Evolutionary conservation across 1,284 basidiomycete genomes (phyloP).

Genomic region (Fomitopsis palustris): DNA sequence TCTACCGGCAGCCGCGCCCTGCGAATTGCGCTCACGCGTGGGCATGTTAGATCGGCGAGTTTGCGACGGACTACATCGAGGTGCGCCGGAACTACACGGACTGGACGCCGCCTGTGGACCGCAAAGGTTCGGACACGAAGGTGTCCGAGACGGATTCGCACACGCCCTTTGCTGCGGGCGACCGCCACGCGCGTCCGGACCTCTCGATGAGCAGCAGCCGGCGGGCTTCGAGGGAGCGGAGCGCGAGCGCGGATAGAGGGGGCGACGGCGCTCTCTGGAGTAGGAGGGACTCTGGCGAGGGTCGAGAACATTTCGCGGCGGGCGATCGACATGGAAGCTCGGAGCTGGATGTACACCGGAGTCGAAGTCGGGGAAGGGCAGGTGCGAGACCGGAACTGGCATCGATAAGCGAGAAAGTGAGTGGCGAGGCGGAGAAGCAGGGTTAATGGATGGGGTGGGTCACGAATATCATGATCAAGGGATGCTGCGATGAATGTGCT

Average conservation of each 20-base stretch:
- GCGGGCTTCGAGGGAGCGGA: background rate
- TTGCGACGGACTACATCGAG: constrained; percentile 76
- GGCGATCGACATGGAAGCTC: background rate
- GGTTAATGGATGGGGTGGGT: background rate
- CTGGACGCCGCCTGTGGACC: constrained; percentile 38
- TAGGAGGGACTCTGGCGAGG: background rate
- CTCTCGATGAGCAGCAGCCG: background rate
- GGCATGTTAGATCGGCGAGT: constrained; percentile 63
- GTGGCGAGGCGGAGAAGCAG: background rate
- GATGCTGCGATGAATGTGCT: background rate
- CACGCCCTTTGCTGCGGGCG: constrained; percentile 37
- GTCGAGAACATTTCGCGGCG: background rate
- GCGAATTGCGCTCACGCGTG: background rate
- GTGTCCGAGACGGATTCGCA: constrained; percentile 11
- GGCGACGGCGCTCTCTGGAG: constrained; percentile 1
- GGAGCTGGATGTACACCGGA: background rate
- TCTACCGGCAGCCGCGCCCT: background rate
- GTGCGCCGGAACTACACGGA: constrained; percentile 67
- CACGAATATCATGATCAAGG: background rate
- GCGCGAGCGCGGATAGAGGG: background rate
- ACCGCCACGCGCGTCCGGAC: constrained; percentile 45
- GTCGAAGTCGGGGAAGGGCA: background rate
- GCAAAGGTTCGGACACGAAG: constrained; percentile 9
- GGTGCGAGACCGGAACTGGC: background rate
- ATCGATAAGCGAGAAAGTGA: background rate